A percentile compares a stretch with the other conserved stretches of the same genome.
Evolutionary conservation across 2,329 filamentous ascomycete species (phyloP).

Genomic region (Magnaporthiopsis incrustans): DNA sequence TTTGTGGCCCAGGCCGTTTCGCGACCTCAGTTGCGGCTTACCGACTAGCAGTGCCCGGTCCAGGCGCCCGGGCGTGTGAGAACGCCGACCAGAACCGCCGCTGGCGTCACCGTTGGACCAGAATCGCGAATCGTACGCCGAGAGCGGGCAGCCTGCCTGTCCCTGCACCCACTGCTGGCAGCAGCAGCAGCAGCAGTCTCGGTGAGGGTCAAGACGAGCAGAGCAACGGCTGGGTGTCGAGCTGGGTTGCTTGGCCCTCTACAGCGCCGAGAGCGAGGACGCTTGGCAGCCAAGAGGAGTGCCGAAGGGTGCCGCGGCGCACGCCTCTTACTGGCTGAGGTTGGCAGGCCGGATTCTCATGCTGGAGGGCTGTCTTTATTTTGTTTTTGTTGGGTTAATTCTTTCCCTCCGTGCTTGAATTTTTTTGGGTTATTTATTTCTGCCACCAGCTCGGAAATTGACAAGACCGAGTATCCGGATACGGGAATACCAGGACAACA

Average conservation of each 20-base stretch:
- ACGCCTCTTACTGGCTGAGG: not conserved
- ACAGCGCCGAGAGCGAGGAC: not conserved
- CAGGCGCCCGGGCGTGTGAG: not conserved
- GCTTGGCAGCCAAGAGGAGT: not conserved
- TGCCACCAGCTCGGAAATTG: not conserved
- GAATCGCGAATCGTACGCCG: not conserved
- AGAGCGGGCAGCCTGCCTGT: not conserved
- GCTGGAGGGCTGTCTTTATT: not conserved
- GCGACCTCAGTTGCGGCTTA: not conserved
- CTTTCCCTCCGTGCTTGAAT: not conserved
- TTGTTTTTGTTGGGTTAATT: not conserved
- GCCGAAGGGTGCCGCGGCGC: not conserved
- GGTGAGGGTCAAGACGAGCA: not conserved
- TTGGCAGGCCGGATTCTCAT: not conserved
- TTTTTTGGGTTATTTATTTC: not conserved
- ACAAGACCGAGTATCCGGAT: not conserved
- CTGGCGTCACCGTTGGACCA: not conserved
- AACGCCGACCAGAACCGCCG: not conserved
- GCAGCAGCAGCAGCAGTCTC: not conserved
- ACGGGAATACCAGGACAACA: not conserved
- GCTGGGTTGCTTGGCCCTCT: not conserved
- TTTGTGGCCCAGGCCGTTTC: conserved; percentile 1
- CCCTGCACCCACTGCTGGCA: not conserved
- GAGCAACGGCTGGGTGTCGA: not conserved
- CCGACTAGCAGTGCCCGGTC: not conserved